Evolutionary conservation across 495 filamentous ascomycete species (phyloP).

Genomic region (Ascodesmis nigricans): DNA sequence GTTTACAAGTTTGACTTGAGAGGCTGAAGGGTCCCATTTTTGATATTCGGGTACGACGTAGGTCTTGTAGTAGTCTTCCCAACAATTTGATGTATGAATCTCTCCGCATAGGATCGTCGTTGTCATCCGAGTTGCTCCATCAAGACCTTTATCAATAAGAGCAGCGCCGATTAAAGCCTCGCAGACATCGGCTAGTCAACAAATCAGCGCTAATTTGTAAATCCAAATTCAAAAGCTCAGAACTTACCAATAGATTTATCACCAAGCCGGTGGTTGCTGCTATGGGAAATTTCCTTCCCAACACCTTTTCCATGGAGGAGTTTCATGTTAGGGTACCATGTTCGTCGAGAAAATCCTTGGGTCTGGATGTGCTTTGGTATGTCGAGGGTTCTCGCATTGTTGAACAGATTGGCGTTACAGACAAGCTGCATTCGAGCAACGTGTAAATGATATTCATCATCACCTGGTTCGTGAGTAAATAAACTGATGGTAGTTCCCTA

Average conservation of each 20-base stretch:
- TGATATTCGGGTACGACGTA: slow-evolving; percentile 62
- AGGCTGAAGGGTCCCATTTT: slow-evolving; percentile 30
- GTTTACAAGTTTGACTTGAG: slow-evolving; percentile 42
- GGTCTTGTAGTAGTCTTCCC: slow-evolving; percentile 44
- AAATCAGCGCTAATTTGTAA: neutral
- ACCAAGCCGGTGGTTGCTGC: slow-evolving; percentile 42
- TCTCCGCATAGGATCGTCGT: slow-evolving; percentile 44
- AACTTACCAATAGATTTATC: slow-evolving; percentile 41
- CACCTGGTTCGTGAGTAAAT: slow-evolving; percentile 49
- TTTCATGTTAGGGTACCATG: slow-evolving; percentile 23
- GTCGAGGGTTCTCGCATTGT: slow-evolving; percentile 42
- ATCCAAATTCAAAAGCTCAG: neutral
- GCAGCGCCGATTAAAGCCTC: slow-evolving; percentile 88
- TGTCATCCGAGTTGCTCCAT: slow-evolving; percentile 67
- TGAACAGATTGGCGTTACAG: slow-evolving; percentile 79
- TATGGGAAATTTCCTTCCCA: slow-evolving; percentile 30
- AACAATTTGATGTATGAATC: slow-evolving; percentile 45
- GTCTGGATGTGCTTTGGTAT: slow-evolving; percentile 64
- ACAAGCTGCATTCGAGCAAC: slow-evolving; percentile 76
- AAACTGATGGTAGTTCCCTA: slow-evolving; percentile 63
- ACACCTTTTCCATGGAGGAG: slow-evolving; percentile 38
- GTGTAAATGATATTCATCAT: slow-evolving; percentile 73
- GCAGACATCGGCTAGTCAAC: slow-evolving; percentile 70
- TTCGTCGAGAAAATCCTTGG: slow-evolving; percentile 46
- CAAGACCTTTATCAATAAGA: slow-evolving; percentile 44